A percentile compares a stretch with the other conserved stretches of the same genome.
phyloP scores from a whole-genome alignment of 352 stramenopile species.

The Phytophthora sojae region DNA sequence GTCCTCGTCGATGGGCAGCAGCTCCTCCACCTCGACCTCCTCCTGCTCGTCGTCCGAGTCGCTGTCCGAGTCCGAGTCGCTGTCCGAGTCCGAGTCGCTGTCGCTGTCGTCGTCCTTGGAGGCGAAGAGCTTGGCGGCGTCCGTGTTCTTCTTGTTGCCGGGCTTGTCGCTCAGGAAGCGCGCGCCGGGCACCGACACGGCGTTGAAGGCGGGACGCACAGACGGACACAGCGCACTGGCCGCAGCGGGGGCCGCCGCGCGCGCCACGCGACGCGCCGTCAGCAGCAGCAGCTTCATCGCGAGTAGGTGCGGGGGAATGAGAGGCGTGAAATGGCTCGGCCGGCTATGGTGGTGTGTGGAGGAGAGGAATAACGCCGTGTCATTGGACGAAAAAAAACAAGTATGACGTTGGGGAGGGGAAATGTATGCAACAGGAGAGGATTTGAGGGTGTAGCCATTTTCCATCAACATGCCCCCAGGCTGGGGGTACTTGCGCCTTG shows the following conservation, averaged over 20 bases:
- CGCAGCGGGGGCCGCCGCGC: constrained; percentile 23
- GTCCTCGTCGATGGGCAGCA: constrained; percentile 47
- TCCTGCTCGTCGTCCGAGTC: constrained; percentile 38
- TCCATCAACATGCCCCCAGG: background rate
- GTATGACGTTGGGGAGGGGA: background rate
- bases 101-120: constrained; percentile 25
- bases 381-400: background rate
- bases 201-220: constrained; percentile 17
- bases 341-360: constrained; percentile 21
- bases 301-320: constrained; percentile 19
- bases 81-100: constrained; percentile 46
- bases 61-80: constrained; percentile 22
- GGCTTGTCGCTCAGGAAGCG: constrained; percentile 35
- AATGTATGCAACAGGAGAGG: background rate
- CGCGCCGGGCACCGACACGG: constrained; percentile 10
- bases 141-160: constrained; percentile 24
- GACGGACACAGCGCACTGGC: constrained; percentile 13
- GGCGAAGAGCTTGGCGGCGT: constrained; percentile 38
- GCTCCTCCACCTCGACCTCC: constrained; percentile 20
- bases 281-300: constrained; percentile 64
- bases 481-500: background rate
- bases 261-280: constrained; percentile 39
- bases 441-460: background rate
- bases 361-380: background rate
- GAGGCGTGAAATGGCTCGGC: constrained; percentile 39